Percentiles rank a stretch among this genome's conserved stretches.
phyloP scores from a whole-genome alignment of 345 rosid genomes.

The Sisymbrium altissimum region DNA sequence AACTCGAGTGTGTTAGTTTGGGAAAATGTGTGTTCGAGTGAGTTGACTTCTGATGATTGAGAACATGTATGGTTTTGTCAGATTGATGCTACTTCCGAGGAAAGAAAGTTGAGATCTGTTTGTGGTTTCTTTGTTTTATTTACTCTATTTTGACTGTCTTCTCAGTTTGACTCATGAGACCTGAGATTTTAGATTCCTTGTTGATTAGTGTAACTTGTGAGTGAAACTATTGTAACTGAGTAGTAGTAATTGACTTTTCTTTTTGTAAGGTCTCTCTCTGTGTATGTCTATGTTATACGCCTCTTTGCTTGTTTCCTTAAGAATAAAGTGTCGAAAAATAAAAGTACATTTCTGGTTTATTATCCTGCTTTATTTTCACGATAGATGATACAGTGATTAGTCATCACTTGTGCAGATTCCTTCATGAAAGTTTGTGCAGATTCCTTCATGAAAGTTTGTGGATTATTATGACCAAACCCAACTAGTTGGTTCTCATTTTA shows the following conservation, averaged over 20 bases:
- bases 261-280: background rate
- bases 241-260: background rate
- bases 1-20: background rate
- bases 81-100: constrained; percentile 12
- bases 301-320: background rate
- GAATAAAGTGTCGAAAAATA: background rate
- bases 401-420: background rate
- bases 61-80: constrained; percentile 13
- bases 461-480: background rate
- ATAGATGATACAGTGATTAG: background rate
- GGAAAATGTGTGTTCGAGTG: constrained; percentile 2
- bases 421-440: background rate
- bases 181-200: constrained; percentile 12
- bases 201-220: constrained; percentile 18
- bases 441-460: background rate
- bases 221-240: background rate
- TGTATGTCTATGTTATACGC: background rate
- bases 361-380: background rate
- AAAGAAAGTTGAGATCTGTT: constrained; percentile 16
- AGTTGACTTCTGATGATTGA: constrained; percentile 23
- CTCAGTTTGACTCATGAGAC: constrained; percentile 7
- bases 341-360: background rate
- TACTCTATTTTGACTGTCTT: constrained; percentile 17
- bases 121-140: constrained; percentile 9
- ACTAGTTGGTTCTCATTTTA: background rate